phyloP scores from a whole-genome alignment of 441 rosid genomes.

The Bruguiera hainesii region DNA sequence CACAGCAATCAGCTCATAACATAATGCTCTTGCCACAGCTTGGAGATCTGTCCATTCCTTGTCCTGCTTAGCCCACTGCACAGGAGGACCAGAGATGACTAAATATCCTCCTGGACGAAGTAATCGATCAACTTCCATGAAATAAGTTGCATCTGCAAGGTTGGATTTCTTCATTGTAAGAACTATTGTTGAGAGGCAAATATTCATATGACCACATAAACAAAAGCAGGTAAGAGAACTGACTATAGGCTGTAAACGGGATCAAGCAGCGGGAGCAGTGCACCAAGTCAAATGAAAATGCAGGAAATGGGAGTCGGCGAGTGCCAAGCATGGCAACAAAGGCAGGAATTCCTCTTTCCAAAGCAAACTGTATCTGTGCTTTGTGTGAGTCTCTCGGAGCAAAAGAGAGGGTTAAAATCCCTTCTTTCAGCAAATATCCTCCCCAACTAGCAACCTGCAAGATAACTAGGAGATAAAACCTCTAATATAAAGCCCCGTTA shows the following conservation, averaged over 20 bases:
- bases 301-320: conserved; percentile 89
- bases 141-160: conserved; percentile 88
- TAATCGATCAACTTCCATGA: conserved; percentile 85
- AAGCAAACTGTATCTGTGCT: conserved; percentile 83
- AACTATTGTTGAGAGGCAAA: conserved; percentile 7
- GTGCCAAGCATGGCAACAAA: conserved; percentile 99
- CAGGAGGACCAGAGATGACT: conserved; percentile 98
- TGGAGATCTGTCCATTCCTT: conserved; percentile 99
- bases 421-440: conserved; percentile 65
- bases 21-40: conserved; percentile 85
- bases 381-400: conserved; percentile 97
- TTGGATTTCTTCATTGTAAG: conserved; percentile 21
- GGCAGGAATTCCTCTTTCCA: conserved; percentile 94
- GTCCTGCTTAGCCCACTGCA: conserved; percentile 97
- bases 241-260: conserved; percentile 93
- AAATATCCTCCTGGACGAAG: conserved; percentile 94
- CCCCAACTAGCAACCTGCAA: conserved; percentile 96
- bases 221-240: conserved; percentile 29
- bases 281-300: conserved; percentile 78
- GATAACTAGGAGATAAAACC: conserved; percentile 7
- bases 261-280: conserved; percentile 92
- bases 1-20: conserved; percentile 86
- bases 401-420: conserved; percentile 74
- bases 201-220: background rate
- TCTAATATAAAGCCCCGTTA: background rate